Evolutionary conservation across 106 monocot genomes (phyloP).

Genomic region (Triglochin maritima): DNA sequence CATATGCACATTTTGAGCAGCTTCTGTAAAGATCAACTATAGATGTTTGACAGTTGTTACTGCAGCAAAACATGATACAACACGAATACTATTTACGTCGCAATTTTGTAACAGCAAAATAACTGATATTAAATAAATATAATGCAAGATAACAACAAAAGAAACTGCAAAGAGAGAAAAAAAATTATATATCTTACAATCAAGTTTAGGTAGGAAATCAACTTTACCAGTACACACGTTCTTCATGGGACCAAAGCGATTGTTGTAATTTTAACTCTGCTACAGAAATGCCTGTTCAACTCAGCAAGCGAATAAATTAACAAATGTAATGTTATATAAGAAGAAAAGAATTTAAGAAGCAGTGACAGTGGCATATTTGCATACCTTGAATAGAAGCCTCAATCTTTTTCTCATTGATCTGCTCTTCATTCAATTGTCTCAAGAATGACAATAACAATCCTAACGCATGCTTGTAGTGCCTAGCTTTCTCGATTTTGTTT

Average conservation of each 20-base stretch:
- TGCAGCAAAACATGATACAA: conserved; percentile 11
- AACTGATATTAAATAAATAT: background rate
- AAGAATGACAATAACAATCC: conserved; percentile 10
- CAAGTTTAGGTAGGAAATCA: background rate
- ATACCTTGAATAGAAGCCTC: conserved; percentile 54
- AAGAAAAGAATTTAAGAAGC: conserved; percentile 5
- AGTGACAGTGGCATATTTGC: background rate
- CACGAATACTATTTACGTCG: too few relatives aligned
- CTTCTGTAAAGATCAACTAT: conserved; percentile 60
- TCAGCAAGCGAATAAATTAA: background rate
- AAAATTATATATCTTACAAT: background rate
- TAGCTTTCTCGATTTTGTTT: conserved; percentile 4
- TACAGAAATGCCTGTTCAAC: conserved; percentile 16
- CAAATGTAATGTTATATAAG: background rate
- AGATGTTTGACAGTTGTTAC: conserved; percentile 61
- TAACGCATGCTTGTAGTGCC: conserved; percentile 4
- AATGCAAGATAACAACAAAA: background rate
- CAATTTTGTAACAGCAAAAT: background rate
- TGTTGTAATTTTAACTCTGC: conserved; percentile 25
- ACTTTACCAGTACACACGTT: conserved; percentile 57
- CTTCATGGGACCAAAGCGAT: conserved; percentile 31
- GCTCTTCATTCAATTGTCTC: conserved; percentile 10
- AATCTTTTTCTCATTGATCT: conserved; percentile 17
- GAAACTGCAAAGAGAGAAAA: background rate
- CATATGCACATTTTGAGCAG: conserved; percentile 53